A percentile compares a stretch with the other conserved stretches of the same genome.
Evolutionary conservation across 73 alveolate genomes (phyloP).

Genomic region (Paraurostyla sp.): DNA sequence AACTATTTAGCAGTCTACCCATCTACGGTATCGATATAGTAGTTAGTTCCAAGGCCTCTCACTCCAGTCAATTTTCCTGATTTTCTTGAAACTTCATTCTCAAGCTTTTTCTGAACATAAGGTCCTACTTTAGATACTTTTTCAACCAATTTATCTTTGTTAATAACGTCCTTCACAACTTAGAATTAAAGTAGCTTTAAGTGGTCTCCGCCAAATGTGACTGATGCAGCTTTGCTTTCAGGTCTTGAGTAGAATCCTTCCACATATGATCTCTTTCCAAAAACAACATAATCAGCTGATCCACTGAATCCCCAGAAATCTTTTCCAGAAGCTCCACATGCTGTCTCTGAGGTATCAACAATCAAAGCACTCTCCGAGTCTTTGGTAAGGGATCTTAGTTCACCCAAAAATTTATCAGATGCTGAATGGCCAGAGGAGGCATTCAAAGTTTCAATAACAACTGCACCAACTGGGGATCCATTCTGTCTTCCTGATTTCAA

Average conservation of each 20-base stretch:
- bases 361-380: slow-evolving; percentile 26
- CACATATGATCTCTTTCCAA: slow-evolving; percentile 27
- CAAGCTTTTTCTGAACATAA: slow-evolving; percentile 5
- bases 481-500: background rate
- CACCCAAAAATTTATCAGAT: slow-evolving; percentile 1
- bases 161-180: slow-evolving; percentile 9
- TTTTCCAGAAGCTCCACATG: slow-evolving; percentile 54
- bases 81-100: background rate
- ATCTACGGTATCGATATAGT: slow-evolving; percentile 1
- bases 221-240: background rate
- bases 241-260: slow-evolving; percentile 48
- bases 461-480: slow-evolving; percentile 32
- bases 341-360: slow-evolving; percentile 53
- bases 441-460: slow-evolving; percentile 44
- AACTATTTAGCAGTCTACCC: slow-evolving; percentile 11
- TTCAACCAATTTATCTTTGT: background rate
- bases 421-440: slow-evolving; percentile 1
- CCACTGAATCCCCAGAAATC: slow-evolving; percentile 42
- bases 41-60: slow-evolving; percentile 12
- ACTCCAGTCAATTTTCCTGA: slow-evolving; percentile 30
- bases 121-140: background rate
- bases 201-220: slow-evolving; percentile 53
- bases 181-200: background rate
- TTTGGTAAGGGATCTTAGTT: slow-evolving; percentile 21
- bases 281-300: slow-evolving; percentile 38